Percentiles rank a stretch among this genome's conserved stretches.
Evolutionary conservation across 129 eudicot genomes (phyloP).

Genomic region (Flaveria robusta): DNA sequence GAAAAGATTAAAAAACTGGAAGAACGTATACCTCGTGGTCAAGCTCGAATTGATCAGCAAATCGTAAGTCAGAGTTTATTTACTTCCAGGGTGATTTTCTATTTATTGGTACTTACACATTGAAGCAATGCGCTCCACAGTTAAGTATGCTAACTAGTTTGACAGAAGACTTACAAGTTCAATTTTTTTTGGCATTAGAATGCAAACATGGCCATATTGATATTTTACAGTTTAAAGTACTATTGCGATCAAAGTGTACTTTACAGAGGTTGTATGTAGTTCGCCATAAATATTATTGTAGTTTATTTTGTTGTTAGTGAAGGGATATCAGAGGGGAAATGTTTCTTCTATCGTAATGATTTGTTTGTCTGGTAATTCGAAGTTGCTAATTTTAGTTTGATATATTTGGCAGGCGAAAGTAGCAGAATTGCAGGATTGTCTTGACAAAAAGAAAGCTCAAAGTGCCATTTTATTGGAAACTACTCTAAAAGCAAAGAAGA

Average conservation of each 20-base stretch:
- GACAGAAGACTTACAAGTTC: background rate
- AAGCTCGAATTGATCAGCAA: conserved; percentile 55
- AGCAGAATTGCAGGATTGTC: conserved; percentile 53
- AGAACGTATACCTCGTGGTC: conserved; percentile 60
- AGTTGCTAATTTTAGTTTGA: conserved; percentile 1
- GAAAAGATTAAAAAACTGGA: conserved; percentile 60
- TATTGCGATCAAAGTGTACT: conserved; percentile 12
- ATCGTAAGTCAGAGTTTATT: conserved; percentile 52
- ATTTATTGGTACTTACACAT: conserved; percentile 3
- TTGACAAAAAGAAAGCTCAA: conserved; percentile 63
- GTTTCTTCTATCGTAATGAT: background rate
- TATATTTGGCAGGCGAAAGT: conserved; percentile 58
- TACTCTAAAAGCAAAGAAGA: conserved; percentile 61
- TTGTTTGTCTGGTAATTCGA: conserved; percentile 9
- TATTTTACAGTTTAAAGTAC: background rate
- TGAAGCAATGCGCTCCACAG: conserved; percentile 5
- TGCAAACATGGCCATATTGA: background rate
- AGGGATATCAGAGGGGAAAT: background rate
- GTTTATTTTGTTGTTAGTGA: background rate
- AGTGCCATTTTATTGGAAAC: conserved; percentile 60
- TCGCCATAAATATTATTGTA: background rate
- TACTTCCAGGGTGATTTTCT: conserved; percentile 10
- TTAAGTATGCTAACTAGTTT: conserved; percentile 7
- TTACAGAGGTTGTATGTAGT: conserved; percentile 4
- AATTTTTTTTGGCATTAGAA: background rate